Evolutionary conservation across 805 yeast genomes (phyloP).

Genomic region (Suhomyces canberraensis): DNA sequence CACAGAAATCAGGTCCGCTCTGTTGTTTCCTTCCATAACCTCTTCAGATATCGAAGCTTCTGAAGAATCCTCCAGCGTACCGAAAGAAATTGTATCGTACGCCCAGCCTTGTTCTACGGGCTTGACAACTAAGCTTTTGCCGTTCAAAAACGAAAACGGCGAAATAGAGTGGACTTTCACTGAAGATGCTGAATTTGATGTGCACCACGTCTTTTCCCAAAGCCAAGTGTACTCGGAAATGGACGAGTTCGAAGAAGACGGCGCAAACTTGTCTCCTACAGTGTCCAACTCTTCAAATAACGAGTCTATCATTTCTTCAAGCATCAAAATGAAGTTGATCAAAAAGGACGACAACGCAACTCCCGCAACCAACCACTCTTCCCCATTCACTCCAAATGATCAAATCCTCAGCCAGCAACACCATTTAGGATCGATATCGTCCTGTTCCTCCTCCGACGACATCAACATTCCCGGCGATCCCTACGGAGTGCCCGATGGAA

Average conservation of each 20-base stretch:
- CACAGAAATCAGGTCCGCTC: neutral
- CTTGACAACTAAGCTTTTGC: constrained; percentile 46
- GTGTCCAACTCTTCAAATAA: constrained; percentile 35
- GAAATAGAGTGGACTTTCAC: constrained; percentile 57
- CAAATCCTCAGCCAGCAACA: constrained; percentile 7
- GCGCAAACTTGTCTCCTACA: constrained; percentile 30
- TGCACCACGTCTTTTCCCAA: constrained; percentile 1
- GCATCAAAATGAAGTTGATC: constrained; percentile 7
- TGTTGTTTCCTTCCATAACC: constrained; percentile 12
- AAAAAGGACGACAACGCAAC: constrained; percentile 19
- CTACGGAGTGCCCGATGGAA: constrained; percentile 14
- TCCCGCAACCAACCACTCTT: constrained; percentile 29
- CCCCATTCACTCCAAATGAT: constrained; percentile 22
- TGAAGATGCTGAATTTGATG: constrained; percentile 37
- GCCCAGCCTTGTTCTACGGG: constrained; percentile 48
- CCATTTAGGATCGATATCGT: constrained; percentile 3
- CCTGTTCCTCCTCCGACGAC: constrained; percentile 14
- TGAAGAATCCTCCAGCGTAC: neutral
- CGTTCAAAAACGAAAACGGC: constrained; percentile 50
- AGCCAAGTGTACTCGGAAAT: neutral
- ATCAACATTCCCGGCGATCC: constrained; percentile 6
- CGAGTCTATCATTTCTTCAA: constrained; percentile 26
- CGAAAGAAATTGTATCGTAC: neutral
- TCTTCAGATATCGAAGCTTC: constrained; percentile 3
- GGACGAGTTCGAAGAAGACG: constrained; percentile 7